Evolutionary conservation across 2,329 filamentous ascomycete genomes (phyloP).

Genomic region (Penicillium sp.): DNA sequence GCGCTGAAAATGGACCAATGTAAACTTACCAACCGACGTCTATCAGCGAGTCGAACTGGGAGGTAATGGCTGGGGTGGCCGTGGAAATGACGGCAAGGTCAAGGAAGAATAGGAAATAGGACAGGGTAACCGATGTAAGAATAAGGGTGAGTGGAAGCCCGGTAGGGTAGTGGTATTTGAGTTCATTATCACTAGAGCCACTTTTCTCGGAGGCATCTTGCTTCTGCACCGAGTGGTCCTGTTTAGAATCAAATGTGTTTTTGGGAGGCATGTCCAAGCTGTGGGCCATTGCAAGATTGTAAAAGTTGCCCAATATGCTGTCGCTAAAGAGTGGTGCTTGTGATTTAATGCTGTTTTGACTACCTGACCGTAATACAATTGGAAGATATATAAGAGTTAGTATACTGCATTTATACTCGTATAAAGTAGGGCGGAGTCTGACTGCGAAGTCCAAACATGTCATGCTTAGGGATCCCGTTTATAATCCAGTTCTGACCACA

Average conservation of each 20-base stretch:
- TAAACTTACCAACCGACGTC: slow-evolving; percentile 21
- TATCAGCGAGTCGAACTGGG: slow-evolving; percentile 22
- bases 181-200: slow-evolving; percentile 13
- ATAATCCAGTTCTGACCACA: too few species aligned
- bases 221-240: slow-evolving; percentile 2
- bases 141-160: slow-evolving; percentile 18
- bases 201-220: not conserved
- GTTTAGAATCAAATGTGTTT: not conserved
- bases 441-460: not conserved
- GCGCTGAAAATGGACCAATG: not conserved
- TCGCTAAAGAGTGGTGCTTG: not conserved
- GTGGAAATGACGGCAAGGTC: slow-evolving; percentile 23
- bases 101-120: slow-evolving; percentile 26
- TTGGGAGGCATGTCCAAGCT: slow-evolving; percentile 13
- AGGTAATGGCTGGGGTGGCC: slow-evolving; percentile 23
- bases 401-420: not conserved
- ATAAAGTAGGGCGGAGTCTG: not conserved
- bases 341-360: not conserved
- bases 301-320: not conserved
- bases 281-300: not conserved
- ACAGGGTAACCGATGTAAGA: slow-evolving; percentile 22
- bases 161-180: slow-evolving; percentile 17
- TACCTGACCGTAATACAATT: not conserved
- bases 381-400: not conserved
- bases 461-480: too few species aligned